Base-by-base conservation (phyloP, 768 basidiomycete genomes). In the Rhizopogon vesiculosus region DNA sequence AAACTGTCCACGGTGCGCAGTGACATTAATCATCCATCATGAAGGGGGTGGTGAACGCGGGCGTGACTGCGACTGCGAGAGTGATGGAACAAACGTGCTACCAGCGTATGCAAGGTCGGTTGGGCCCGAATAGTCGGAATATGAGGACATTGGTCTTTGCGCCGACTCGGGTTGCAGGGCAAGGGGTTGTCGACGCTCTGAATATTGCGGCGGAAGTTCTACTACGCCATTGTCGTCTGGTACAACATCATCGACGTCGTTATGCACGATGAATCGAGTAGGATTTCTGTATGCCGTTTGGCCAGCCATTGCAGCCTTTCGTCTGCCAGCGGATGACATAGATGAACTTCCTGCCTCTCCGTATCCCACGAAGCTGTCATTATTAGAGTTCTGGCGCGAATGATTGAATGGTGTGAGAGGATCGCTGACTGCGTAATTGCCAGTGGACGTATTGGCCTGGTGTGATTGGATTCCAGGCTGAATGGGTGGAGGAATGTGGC, bases 151-250 rank as follows among this genome's bases (percentile, higher is more conserved):
- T 2, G 66, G 58, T 53, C 63, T 56, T 42, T 42, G 51, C 46
- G 3, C 59, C n/a, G 53, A 15, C 29, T n/a, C 39, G 19, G 12
- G 15, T 12, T 51, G 31, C 22, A 3, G 45, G 40, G 39, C 22
- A 42, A 15, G n/a, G 40, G 65, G 56, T 45, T 64, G 65, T 18
- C 77, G 77, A 38, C 79, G 72, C 57, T 82, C 85, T 25, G 77
- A 76, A 63, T 91, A 91, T 65, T 83, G 83, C 15, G 88, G 88
- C 28, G 89, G 89, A n/a, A 89, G 76, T 69, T 91, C 89, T 6
- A 89, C 76, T 19, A 87, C 70, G 6, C 77, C 86, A 16, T 78
- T 69, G 25, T 73, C 77, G 51, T 74, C 73, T 7, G 80, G 73
- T 9, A 72, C 40, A 12, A 63, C 69, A 61, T 89, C 87, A 52